Evolutionary conservation across 257 asterid species (phyloP), one percentile per base, ranked within the genome.

Genomic region (Ophiorrhiza pumila): DNA sequence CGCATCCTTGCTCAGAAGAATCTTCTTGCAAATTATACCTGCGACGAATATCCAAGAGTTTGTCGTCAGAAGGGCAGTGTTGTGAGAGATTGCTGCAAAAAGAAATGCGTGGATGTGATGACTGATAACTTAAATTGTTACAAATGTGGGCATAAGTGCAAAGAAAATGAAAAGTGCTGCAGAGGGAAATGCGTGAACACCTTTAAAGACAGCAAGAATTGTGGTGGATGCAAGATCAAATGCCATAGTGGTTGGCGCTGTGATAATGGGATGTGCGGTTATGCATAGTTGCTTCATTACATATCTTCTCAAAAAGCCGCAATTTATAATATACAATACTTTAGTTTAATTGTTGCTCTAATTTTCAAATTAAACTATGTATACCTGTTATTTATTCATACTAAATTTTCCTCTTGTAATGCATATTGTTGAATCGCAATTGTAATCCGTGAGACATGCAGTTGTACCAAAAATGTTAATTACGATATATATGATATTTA

Each of bases 51-150:
- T 64, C 83, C 85, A 4, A 78, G 80, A 31, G 72, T 83, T 39
- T 83, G 83, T 53, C 73, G 79, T 58, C 25, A 45, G 17, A 63
- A 65, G 41, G 81, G 85, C 53, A 75, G 83, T 23, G 64, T 37
- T 32, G 78, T 74, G 31, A 80, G 73, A 13, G 85, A 80, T 66
- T 83, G 87, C 57, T 83, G 85, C 79, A 67, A 77, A 22, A 80
- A 80, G 72, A 80, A 73, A 71, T 80, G 85, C 20, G 85, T 78
- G 25, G 60, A 83, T 52, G 81, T 80, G 70, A 72, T 49, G 74
- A 78, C 34, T 5, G 83, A 83, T 73, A 18, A 67, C 9, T 8
- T 69, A 10, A 78, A 83, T 37, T 81, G 87, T 56, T 81, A 78
- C 0, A 71, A 37, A 50, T 80, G 84, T 74, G 87, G 79, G 1